Evolutionary conservation across 768 basidiomycete species (phyloP).

Genomic region (Boletus speciosus): DNA sequence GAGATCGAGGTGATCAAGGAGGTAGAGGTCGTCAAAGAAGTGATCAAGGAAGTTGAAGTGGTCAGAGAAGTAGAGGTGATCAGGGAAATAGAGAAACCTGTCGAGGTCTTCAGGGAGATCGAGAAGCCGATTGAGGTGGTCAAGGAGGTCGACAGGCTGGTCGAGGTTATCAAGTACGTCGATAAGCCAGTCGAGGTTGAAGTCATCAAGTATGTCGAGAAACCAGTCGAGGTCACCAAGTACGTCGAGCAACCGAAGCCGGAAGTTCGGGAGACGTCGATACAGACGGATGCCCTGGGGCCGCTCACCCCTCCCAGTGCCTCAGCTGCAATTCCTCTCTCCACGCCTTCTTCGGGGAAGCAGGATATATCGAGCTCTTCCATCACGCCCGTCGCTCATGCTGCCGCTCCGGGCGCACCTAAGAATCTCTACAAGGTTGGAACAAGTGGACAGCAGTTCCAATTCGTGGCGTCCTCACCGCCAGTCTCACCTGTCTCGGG

Average conservation of each 20-base stretch:
- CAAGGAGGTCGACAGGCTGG: constrained; percentile 19
- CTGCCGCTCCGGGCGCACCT: constrained; percentile 30
- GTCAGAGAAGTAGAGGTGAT: constrained; percentile 31
- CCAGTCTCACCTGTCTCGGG: constrained; percentile 23
- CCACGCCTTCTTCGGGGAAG: constrained; percentile 21
- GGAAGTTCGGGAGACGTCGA: constrained; percentile 68
- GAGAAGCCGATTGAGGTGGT: constrained; percentile 26
- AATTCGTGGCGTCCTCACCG: constrained; percentile 52
- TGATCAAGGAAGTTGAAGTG: constrained; percentile 36
- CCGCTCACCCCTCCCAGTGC: constrained; percentile 32
- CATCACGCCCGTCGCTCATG: constrained; percentile 33
- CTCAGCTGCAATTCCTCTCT: constrained; percentile 23
- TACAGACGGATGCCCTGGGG: constrained; percentile 66
- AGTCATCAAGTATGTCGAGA: constrained; percentile 29
- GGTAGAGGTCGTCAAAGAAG: constrained; percentile 25
- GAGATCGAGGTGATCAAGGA: constrained; percentile 31
- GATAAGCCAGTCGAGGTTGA: constrained; percentile 25
- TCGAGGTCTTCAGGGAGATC: constrained; percentile 20
- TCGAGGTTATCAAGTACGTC: constrained; percentile 24
- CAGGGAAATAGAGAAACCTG: constrained; percentile 17
- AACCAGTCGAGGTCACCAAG: constrained; percentile 33
- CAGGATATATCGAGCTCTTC: constrained; percentile 30
- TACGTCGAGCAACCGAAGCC: constrained; percentile 47
- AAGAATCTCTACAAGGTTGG: constrained; percentile 57
- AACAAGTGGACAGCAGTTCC: constrained; percentile 56